A percentile compares a stretch with the other conserved stretches of the same genome.
Conservation (phyloP, 306 rosid genomes). For the Astragalus membranaceus region DNA sequence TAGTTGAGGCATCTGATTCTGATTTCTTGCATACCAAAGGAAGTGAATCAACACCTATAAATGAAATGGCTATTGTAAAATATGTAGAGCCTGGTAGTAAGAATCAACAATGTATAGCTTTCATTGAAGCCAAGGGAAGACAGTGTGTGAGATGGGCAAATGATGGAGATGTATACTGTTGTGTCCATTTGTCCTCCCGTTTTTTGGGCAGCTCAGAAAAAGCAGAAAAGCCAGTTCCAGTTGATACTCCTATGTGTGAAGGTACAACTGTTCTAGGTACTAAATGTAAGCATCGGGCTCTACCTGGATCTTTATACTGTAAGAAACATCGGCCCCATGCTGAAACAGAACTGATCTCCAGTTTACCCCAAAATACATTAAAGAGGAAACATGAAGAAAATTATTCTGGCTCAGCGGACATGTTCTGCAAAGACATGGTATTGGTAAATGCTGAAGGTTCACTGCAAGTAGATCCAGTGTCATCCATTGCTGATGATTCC, state of each 20-base stretch:
- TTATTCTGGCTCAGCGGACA: slow-evolving; percentile 36
- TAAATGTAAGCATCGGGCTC: slow-evolving; percentile 88
- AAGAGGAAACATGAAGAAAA: slow-evolving; percentile 70
- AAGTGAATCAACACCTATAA: slow-evolving; percentile 53
- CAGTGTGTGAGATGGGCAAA: slow-evolving; percentile 99
- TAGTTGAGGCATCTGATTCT: slow-evolving; percentile 46
- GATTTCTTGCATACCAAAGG: slow-evolving; percentile 38
- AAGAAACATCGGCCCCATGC: slow-evolving; percentile 79
- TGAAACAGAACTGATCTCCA: slow-evolving; percentile 38
- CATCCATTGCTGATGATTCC: slow-evolving; percentile 36
- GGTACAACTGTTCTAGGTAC: slow-evolving; percentile 98
- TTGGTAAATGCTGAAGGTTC: slow-evolving; percentile 48
- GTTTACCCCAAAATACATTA: slow-evolving; percentile 34
- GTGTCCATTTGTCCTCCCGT: slow-evolving; percentile 92
- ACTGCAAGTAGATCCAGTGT: slow-evolving; percentile 49
- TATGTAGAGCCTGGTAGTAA: slow-evolving; percentile 50
- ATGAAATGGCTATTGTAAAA: slow-evolving; percentile 34
- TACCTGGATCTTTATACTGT: slow-evolving; percentile 68
- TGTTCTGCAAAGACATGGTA: slow-evolving; percentile 44
- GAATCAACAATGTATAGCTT: slow-evolving; percentile 83
- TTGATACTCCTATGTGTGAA: slow-evolving; percentile 83
- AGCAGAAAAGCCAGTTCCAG: slow-evolving; percentile 43
- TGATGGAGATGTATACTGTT: slow-evolving; percentile 97
- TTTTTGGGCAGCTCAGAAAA: slow-evolving; percentile 60
- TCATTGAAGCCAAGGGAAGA: slow-evolving; percentile 92